A percentile compares a stretch with the other conserved stretches of the same genome.
phyloP scores from a whole-genome alignment of 352 stramenopile genomes.

The Globisporangium paroecandrum region DNA sequence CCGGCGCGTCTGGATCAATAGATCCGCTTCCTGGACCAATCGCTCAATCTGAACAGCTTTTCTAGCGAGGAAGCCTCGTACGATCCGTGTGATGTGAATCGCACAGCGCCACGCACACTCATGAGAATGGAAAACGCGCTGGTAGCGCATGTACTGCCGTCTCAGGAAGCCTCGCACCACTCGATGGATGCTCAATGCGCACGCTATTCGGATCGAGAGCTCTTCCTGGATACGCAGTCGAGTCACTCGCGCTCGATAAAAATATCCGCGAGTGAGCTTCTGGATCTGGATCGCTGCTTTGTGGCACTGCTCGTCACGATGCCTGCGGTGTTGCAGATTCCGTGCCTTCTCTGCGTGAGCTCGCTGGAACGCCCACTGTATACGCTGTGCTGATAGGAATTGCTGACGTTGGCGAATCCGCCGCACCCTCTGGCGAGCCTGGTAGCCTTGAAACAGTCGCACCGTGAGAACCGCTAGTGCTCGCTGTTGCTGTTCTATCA shows the following conservation, averaged over 20 bases:
- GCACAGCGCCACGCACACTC: conserved; percentile 32
- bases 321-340: conserved; percentile 7
- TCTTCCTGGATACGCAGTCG: conserved; percentile 37
- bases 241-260: conserved; percentile 27
- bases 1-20: conserved; percentile 48
- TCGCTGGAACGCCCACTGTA: conserved; percentile 38
- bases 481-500: conserved; percentile 23
- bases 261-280: conserved; percentile 29
- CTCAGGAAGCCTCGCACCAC: conserved; percentile 45
- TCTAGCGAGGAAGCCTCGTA: conserved; percentile 51
- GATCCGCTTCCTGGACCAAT: conserved; percentile 30
- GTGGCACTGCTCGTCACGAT: conserved; percentile 10
- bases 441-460: conserved; percentile 45
- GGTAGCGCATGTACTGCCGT: conserved; percentile 25
- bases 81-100: conserved; percentile 44
- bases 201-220: conserved; percentile 37
- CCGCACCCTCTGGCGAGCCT: conserved; percentile 43
- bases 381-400: conserved; percentile 26
- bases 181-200: conserved; percentile 48
- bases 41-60: conserved; percentile 21
- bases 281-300: conserved; percentile 45
- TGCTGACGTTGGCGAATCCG: conserved; percentile 29
- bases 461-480: conserved; percentile 23
- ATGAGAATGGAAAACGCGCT: conserved; percentile 26
- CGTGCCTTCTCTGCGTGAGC: conserved; percentile 35